Evolutionary conservation across 129 eudicot species (phyloP).

Genomic region (Saposhnikovia divaricata): DNA sequence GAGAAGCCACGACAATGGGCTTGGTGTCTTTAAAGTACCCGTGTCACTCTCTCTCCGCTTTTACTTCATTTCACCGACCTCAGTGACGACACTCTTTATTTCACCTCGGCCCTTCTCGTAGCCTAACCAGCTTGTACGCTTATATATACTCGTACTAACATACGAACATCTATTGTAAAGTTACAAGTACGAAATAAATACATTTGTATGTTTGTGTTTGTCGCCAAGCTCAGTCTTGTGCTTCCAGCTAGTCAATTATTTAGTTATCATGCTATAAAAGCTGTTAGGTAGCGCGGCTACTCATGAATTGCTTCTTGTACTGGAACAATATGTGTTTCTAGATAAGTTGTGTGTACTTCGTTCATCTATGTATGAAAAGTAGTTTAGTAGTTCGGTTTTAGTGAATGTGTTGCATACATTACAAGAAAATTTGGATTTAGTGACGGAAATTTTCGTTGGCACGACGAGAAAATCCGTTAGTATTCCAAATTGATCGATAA

Average conservation of each 20-base stretch:
- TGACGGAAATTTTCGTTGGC: too few relatives aligned
- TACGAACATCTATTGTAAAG: not conserved
- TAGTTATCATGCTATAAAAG: not conserved
- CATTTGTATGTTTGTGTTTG: not conserved
- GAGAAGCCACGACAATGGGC: conserved; percentile 47
- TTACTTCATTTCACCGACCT: not conserved
- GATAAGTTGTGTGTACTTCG: too few relatives aligned
- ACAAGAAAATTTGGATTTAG: too few relatives aligned
- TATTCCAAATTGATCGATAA: not conserved
- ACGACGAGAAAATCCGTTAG: too few relatives aligned
- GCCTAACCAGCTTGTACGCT: not conserved
- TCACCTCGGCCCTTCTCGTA: not conserved
- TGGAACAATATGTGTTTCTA: too few relatives aligned
- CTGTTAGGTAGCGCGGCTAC: not conserved
- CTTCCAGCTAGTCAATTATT: not conserved
- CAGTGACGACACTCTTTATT: not conserved
- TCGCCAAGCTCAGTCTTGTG: not conserved
- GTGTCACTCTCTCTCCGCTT: conserved; percentile 29
- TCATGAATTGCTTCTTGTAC: too few relatives aligned
- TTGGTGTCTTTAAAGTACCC: not conserved
- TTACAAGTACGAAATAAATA: not conserved
- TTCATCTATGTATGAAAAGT: too few relatives aligned
- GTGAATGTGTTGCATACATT: too few relatives aligned
- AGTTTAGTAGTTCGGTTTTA: too few relatives aligned
- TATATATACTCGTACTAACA: not conserved